phyloP scores from a whole-genome alignment of 371 early-diverging fungal genomes.

The Mucor mucedo region DNA sequence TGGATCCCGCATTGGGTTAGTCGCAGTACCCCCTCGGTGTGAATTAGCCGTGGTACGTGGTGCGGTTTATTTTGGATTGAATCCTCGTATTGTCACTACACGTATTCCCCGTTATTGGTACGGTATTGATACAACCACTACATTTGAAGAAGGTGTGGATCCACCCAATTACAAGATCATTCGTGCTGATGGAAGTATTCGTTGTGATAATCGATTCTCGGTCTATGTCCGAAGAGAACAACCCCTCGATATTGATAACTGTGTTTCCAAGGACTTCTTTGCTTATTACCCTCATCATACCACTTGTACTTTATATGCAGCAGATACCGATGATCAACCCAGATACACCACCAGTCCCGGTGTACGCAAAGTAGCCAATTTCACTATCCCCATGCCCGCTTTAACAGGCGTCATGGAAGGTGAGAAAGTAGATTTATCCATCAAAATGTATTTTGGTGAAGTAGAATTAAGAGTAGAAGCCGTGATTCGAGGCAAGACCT shows the following conservation, averaged over 20 bases:
- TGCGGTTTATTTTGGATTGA: constrained; percentile 63
- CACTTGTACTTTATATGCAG: constrained; percentile 55
- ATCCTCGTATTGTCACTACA: constrained; percentile 56
- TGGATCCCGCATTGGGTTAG: constrained; percentile 44
- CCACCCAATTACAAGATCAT: constrained; percentile 55
- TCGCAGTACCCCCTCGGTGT: constrained; percentile 58
- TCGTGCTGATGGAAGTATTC: constrained; percentile 54
- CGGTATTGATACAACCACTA: constrained; percentile 64
- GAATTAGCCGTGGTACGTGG: constrained; percentile 58
- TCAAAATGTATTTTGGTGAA: constrained; percentile 52
- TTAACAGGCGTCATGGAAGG: constrained; percentile 57
- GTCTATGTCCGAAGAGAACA: constrained; percentile 53
- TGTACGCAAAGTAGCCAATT: constrained; percentile 57
- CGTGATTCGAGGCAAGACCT: constrained; percentile 55
- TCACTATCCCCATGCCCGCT: constrained; percentile 60
- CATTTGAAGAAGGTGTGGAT: constrained; percentile 59
- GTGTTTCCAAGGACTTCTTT: constrained; percentile 43
- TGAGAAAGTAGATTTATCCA: constrained; percentile 51
- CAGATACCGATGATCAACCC: constrained; percentile 57
- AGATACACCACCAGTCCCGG: constrained; percentile 55
- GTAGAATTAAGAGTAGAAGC: constrained; percentile 57
- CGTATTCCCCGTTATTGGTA: constrained; percentile 69
- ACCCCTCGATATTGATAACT: constrained; percentile 40
- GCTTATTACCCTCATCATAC: constrained; percentile 58
- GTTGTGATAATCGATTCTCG: constrained; percentile 55